Evolutionary conservation across 2,329 filamentous ascomycete species (phyloP).

Genomic region (Aspergillus quadricinctus): DNA sequence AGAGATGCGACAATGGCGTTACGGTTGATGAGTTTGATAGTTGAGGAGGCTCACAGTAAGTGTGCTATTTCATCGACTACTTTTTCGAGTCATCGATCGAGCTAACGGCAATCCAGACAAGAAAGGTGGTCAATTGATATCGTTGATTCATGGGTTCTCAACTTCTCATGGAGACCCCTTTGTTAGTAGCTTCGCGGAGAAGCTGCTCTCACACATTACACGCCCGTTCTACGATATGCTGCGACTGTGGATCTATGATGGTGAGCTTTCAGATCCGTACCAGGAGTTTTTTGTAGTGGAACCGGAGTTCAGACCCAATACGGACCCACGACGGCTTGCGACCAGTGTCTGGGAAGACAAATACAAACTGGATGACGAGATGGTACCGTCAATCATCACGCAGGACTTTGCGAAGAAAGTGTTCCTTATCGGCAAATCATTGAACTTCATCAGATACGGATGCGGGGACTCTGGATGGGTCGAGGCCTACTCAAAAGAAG

Average conservation of each 20-base stretch:
- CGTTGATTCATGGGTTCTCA: conserved; percentile 87
- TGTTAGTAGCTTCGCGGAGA: conserved; percentile 87
- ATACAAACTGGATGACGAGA: conserved; percentile 76
- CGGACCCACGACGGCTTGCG: conserved; percentile 50
- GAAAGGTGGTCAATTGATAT: conserved; percentile 87
- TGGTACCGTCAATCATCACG: conserved; percentile 92
- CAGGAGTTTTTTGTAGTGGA: conserved; percentile 93
- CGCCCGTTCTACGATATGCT: conserved; percentile 96
- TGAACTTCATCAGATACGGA: conserved; percentile 96
- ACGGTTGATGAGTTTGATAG: conserved; percentile 87
- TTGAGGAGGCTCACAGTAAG: conserved; percentile 77
- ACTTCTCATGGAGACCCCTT: conserved; percentile 93
- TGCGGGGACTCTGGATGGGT: conserved; percentile 95
- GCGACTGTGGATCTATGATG: conserved; percentile 95
- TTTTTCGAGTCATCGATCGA: background rate
- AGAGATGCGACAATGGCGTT: conserved; percentile 94
- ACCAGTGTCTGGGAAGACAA: conserved; percentile 98
- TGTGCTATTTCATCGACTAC: conserved; percentile 1
- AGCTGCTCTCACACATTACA: conserved; percentile 80
- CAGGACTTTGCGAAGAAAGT: conserved; percentile 93
- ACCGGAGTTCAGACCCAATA: conserved; percentile 56
- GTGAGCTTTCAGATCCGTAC: conserved; percentile 94
- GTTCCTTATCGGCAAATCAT: conserved; percentile 92
- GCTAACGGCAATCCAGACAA: conserved; percentile 42
- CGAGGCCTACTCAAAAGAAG: conserved; percentile 86